These are phyloP conservation scores for Tulasnella sp. DNA, from an alignment of 768 basidiomycete species.

Conservation along the genomic window DNA sequence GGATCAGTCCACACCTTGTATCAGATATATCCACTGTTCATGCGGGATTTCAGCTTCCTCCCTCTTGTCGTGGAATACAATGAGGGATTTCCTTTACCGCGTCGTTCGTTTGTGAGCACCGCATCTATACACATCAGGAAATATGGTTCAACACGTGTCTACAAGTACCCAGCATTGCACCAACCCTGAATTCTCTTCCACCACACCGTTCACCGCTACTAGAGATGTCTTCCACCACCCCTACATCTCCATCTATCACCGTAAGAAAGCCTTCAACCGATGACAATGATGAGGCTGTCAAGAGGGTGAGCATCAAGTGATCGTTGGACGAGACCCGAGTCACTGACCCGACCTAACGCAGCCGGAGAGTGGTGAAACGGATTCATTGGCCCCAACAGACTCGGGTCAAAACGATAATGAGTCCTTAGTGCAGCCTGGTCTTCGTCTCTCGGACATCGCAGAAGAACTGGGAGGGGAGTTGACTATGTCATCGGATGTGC, in stretches of 20 bases:
- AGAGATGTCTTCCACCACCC: neutral
- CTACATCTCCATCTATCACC: neutral
- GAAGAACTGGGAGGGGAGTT: neutral
- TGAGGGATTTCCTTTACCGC: too few species aligned
- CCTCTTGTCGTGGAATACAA: neutral
- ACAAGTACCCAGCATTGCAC: neutral
- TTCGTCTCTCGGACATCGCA: neutral
- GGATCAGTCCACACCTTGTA: too few species aligned
- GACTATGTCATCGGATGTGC: neutral
- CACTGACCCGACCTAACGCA: neutral
- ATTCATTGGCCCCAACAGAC: neutral
- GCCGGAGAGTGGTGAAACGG: neutral
- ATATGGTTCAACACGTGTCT: neutral
- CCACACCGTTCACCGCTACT: neutral
- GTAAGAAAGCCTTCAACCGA: neutral
- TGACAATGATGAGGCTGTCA: too few species aligned
- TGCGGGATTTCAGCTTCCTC: neutral
- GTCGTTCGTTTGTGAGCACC: neutral
- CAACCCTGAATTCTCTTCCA: neutral
- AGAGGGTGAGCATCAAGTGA: neutral
- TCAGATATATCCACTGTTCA: too few species aligned
- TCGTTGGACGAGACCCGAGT: neutral
- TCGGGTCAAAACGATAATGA: neutral
- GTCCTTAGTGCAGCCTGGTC: conserved; percentile 10
- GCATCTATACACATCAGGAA: neutral